phyloP scores from a whole-genome alignment of 2,329 filamentous ascomycete species.

The Catunica adiposa region DNA sequence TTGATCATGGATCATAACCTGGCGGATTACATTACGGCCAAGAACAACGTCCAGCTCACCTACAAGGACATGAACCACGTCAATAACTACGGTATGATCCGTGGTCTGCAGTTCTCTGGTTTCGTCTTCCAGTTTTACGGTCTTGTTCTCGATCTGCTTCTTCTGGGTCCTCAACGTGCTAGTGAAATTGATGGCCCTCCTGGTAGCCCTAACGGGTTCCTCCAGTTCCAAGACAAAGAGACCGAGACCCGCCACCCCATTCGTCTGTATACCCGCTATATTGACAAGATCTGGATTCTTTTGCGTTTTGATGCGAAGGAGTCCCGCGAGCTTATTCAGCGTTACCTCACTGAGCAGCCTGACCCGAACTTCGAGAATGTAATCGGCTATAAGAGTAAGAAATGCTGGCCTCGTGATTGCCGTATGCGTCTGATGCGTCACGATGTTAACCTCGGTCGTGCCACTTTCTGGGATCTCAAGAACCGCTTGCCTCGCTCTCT shows the following conservation, averaged over 20 bases:
- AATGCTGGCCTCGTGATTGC: slow-evolving; percentile 96
- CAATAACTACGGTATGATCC: slow-evolving; percentile 97
- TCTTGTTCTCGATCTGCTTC: slow-evolving; percentile 77
- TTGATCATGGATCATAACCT: slow-evolving; percentile 99
- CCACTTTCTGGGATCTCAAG: slow-evolving; percentile 98
- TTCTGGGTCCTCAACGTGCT: slow-evolving; percentile 87
- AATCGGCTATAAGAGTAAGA: slow-evolving; percentile 98
- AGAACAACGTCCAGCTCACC: slow-evolving; percentile 97
- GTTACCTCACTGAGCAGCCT: slow-evolving; percentile 93
- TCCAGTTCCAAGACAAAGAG: slow-evolving; percentile 87
- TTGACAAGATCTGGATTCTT: slow-evolving; percentile 98
- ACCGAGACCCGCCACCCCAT: slow-evolving; percentile 91
- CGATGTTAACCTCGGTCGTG: slow-evolving; percentile 91
- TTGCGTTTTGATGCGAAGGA: slow-evolving; percentile 87
- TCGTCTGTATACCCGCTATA: slow-evolving; percentile 90
- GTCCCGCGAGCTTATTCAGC: slow-evolving; percentile 86
- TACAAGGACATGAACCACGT: slow-evolving; percentile 99
- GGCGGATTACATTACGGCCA: slow-evolving; percentile 96
- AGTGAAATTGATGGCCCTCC: slow-evolving; percentile 94
- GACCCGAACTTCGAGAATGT: slow-evolving; percentile 99
- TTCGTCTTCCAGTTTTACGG: slow-evolving; percentile 99
- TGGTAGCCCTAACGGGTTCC: slow-evolving; percentile 86
- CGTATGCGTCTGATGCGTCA: slow-evolving; percentile 97
- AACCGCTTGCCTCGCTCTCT: slow-evolving; percentile 87
- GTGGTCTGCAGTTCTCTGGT: slow-evolving; percentile 90